Percentiles rank a stretch among this genome's conserved stretches.
Conservation (phyloP, 2,329 filamentous ascomycete genomes). For the Metarhizium album region DNA sequence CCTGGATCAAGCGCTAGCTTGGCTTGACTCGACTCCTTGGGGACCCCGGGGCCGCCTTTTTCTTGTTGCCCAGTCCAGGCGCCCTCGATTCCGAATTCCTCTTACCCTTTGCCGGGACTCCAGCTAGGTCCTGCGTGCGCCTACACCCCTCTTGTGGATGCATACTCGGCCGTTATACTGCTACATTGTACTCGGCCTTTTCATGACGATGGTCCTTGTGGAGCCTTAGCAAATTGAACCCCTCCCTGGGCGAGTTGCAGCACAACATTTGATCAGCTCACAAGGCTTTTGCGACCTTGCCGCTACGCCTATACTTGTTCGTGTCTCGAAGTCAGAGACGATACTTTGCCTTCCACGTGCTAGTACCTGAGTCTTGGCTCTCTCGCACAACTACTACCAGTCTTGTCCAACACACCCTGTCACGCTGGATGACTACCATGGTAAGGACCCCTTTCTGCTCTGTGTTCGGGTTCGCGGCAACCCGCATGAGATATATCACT, state of each 20-base stretch:
- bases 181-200: conserved; percentile 8
- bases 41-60: conserved; percentile 9
- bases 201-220: conserved; percentile 24
- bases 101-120: conserved; percentile 5
- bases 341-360: conserved; percentile 24
- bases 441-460: conserved; percentile 31
- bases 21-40: conserved; percentile 17
- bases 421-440: conserved; percentile 32
- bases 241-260: conserved; percentile 13
- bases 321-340: conserved; percentile 24
- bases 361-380: conserved; percentile 25
- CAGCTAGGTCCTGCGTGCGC: conserved; percentile 2
- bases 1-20: conserved; percentile 8
- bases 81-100: conserved; percentile 9
- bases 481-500: conserved; percentile 35
- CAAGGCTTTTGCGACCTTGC: conserved; percentile 7
- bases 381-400: conserved; percentile 16
- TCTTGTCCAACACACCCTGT: conserved; percentile 27
- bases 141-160: conserved; percentile 7
- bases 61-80: conserved; percentile 4
- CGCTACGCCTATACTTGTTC: conserved; percentile 17
- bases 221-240: conserved; percentile 23
- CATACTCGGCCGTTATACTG: conserved; percentile 3
- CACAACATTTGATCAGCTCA: conserved; percentile 11
- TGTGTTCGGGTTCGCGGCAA: conserved; percentile 26